Conservation (phyloP, 495 filamentous ascomycete species). For the Aspergillus sclerotioniger region DNA sequence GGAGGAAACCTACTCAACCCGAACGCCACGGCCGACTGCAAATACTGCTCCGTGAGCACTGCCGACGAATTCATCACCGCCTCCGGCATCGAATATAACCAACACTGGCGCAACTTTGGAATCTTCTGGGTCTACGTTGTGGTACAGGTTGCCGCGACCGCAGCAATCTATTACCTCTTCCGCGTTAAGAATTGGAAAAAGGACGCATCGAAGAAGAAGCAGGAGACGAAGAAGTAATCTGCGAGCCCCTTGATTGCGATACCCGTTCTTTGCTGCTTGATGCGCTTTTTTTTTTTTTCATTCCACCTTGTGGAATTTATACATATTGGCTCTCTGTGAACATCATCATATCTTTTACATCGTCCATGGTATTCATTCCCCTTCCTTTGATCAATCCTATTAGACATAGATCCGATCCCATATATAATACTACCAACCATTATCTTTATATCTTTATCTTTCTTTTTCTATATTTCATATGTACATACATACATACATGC, state of each 20-base stretch:
- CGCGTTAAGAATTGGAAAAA: constrained; percentile 37
- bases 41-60: constrained; percentile 38
- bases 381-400: too few species aligned
- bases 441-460: too few species aligned
- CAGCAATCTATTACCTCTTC: constrained; percentile 48
- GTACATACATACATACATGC: too few species aligned
- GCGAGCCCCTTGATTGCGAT: not conserved
- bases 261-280: too few species aligned
- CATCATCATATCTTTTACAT: too few species aligned
- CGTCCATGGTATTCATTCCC: too few species aligned
- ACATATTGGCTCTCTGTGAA: too few species aligned
- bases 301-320: too few species aligned
- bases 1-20: constrained; percentile 40
- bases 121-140: constrained; percentile 51
- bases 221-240: constrained; percentile 18
- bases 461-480: too few species aligned
- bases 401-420: too few species aligned
- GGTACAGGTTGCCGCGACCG: constrained; percentile 47
- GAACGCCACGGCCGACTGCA: constrained; percentile 33
- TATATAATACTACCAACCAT: too few species aligned
- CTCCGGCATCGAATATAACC: constrained; percentile 36
- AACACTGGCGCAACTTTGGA: constrained; percentile 33
- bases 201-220: constrained; percentile 24
- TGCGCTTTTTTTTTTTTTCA: too few species aligned
- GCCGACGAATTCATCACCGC: constrained; percentile 41